Conservation (phyloP, 495 filamentous ascomycete genomes). For the Glonium stellatum region DNA sequence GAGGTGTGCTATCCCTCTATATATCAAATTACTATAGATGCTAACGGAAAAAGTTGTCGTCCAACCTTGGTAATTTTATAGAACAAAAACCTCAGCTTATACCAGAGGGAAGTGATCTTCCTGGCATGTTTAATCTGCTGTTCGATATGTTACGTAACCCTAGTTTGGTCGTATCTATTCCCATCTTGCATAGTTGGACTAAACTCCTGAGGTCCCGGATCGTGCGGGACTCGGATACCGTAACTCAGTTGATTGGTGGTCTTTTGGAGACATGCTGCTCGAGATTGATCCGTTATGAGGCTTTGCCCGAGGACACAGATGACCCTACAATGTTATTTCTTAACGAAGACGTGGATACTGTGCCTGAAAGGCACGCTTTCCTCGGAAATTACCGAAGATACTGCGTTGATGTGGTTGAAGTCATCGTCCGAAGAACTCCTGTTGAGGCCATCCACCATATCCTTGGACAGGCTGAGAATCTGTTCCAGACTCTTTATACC, state of each 20-base stretch:
- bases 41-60: conserved; percentile 55
- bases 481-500: conserved; percentile 68
- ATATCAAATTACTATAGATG: not conserved
- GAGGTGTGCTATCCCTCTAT: conserved; percentile 54
- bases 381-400: conserved; percentile 95
- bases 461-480: conserved; percentile 63
- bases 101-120: conserved; percentile 57
- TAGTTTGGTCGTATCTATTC: conserved; percentile 87
- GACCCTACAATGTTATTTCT: conserved; percentile 76
- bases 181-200: conserved; percentile 82
- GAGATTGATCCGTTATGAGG: conserved; percentile 76
- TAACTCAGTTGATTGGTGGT: conserved; percentile 62
- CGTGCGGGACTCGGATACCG: conserved; percentile 57
- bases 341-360: conserved; percentile 86
- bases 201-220: conserved; percentile 63
- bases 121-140: conserved; percentile 72
- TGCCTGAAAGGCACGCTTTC: conserved; percentile 92
- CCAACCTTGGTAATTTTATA: conserved; percentile 74
- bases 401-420: conserved; percentile 75
- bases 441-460: conserved; percentile 84
- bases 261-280: conserved; percentile 74
- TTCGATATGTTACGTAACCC: conserved; percentile 71
- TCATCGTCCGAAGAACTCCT: conserved; percentile 68
- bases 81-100: conserved; percentile 63
- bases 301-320: conserved; percentile 68